Evolutionary conservation across 2,329 filamentous ascomycete genomes (phyloP), one percentile per base, ranked within the genome.

Genomic region (Purpureocillium takamizusanense): DNA sequence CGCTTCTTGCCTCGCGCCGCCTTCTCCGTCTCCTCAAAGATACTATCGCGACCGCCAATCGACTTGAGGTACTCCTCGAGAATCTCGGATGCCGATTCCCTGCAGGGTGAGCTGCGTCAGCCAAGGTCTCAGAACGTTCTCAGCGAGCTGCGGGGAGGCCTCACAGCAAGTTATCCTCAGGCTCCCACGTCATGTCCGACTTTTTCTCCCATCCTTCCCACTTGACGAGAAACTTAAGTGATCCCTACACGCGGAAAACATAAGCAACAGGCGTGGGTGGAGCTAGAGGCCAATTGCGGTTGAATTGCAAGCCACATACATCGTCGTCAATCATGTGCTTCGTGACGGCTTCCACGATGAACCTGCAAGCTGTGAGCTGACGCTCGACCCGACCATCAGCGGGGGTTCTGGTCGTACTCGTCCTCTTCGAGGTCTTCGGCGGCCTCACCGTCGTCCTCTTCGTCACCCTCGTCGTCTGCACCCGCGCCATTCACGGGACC

Each of bases 161-260:
- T 36, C 46, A 61, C 59, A 46, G 32, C 7, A 62, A 48, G 42
- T 88, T 89, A 10, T 78, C 76, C 49, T 86, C 80, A 0, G 83
- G 80, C 54, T 92, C 86, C 85, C 84, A 90, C 0, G 86, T 92
- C 51, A 76, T 62, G 47, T 92, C 86, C 0, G 65, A 57, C 44
- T 79, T 77, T 44, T 79, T 74, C 0, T 84, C 76, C 44, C 81
- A 92, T 3, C 85, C 85, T 46, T 85, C 76, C 86, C 86, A 92
- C 51, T 90, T 88, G 28, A 92, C 83, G 37, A 81, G 70, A 52
- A 83, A 88, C 34, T 70, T 69, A 1, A 79, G 51, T 4, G 57
- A 55, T 15, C 73, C 74, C 63, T 76, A 10, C 10, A 10, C 21
- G 21, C 21, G 42, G 9, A 8, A 21, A 39, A n/a, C 40, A 42